Base-by-base conservation (phyloP, 306 rosid species). In the Benincasa hispida region DNA sequence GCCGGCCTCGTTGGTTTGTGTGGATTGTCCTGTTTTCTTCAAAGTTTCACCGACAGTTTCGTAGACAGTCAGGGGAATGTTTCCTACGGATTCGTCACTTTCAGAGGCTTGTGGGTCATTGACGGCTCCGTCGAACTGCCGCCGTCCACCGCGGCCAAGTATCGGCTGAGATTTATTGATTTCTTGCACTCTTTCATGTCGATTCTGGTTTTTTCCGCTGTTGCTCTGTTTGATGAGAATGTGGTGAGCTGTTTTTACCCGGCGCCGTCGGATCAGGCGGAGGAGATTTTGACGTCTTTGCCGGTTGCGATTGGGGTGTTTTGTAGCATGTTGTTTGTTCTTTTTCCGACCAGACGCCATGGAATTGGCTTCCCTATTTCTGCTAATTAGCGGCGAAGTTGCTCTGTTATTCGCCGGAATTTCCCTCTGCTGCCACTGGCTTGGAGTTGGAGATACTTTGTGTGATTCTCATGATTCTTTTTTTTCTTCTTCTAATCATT, bases 331-430 rank as follows among this genome's bases (percentile, higher is more conserved):
- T 22, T 88, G 21, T 89, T 92, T 77, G 83, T 92, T 68, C 62
- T 61, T 28, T 89, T 92, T 47, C 96, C 98, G 0, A 86, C 86
- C 76, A 88, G 82, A 63, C 90, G 94, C 79, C 96, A 86, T 78
- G 96, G 98, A 15, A 89, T 92, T 78, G 96, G 98, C 6, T 92
- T 87, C 82, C 98, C 98, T 11, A 84, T 90, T 62, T 86, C 96
- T 14, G 84, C 85, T 21, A 42, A 77, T 77, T 92, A 79, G 35
- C 47, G 45, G 4, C n/a, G 54, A 19, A 12, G 53, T 2, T 34
- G 27, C 41, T 62, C 13, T 13, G 48, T 67, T 19, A 67, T 39
- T 41, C n/a, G 54, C 74, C 54, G 74, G 11, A 11, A 42, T 67
- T 39, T 1, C 15, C 18, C 9, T 65, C 6, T 13, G 11, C 30